These are phyloP conservation scores for Pseudogymnoascus sp. DNA, from an alignment of 2,329 filamentous ascomycete species.

Conservation along the genomic window DNA sequence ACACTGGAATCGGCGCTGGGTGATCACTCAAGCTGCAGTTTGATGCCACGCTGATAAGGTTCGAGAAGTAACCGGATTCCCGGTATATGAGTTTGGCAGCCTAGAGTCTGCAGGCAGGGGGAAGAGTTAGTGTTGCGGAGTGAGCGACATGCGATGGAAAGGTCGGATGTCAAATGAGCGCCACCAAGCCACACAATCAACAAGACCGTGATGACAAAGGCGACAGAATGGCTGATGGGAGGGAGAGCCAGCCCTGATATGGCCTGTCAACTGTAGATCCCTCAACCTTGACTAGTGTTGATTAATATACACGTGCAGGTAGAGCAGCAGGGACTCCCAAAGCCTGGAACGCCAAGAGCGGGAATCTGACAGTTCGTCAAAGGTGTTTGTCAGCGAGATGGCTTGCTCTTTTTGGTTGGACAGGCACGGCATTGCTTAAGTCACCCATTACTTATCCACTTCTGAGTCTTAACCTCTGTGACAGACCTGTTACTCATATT, in stretches of 20 bases:
- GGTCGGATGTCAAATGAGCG: not conserved
- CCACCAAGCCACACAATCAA: not conserved
- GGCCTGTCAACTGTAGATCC: not conserved
- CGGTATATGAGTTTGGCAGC: not conserved
- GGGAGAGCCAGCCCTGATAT: not conserved
- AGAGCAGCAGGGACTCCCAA: not conserved
- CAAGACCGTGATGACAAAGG: not conserved
- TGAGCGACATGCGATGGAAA: not conserved
- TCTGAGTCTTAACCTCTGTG: not conserved
- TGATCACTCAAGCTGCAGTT: not conserved
- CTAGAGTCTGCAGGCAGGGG: not conserved
- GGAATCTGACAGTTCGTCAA: not conserved
- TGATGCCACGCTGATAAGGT: not conserved
- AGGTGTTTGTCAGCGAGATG: not conserved
- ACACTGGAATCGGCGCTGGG: not conserved
- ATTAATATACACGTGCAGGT: not conserved
- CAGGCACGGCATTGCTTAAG: not conserved
- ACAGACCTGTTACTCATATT: slow-evolving; percentile 1
- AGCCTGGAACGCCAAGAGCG: not conserved
- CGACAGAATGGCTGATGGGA: not conserved
- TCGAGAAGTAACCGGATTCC: not conserved
- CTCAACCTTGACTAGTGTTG: not conserved
- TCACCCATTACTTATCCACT: not conserved
- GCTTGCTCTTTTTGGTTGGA: not conserved
- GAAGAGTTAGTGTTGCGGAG: not conserved